A percentile compares a stretch with the other conserved stretches of the same genome.
Conservation (phyloP, 2,329 filamentous ascomycete genomes). For the Uncinocarpus reesii region DNA sequence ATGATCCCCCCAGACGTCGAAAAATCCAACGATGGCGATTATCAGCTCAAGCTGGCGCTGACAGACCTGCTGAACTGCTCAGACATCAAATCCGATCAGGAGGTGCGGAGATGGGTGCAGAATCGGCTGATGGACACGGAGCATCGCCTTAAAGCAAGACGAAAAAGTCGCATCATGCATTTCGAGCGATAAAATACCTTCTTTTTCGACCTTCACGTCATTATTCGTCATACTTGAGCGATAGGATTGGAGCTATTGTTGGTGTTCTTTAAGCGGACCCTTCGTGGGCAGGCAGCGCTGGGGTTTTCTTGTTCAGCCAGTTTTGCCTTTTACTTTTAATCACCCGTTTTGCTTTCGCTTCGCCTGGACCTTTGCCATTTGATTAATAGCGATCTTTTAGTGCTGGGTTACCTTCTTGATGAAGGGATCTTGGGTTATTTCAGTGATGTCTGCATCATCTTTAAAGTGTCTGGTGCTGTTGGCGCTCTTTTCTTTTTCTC, state of each 20-base stretch:
- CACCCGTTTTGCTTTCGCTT: neutral
- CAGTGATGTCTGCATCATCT: too few relatives aligned
- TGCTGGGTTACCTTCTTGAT: too few relatives aligned
- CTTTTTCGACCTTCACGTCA: neutral
- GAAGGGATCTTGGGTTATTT: too few relatives aligned
- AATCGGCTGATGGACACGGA: conserved; percentile 19
- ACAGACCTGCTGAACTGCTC: conserved; percentile 18
- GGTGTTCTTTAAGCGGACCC: neutral
- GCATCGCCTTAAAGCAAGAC: conserved; percentile 17
- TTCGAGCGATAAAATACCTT: conserved; percentile 1
- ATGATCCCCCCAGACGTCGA: conserved; percentile 9
- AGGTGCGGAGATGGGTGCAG: conserved; percentile 19
- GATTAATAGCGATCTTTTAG: too few relatives aligned
- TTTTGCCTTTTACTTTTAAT: neutral
- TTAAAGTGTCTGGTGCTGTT: too few relatives aligned
- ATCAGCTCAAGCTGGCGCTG: conserved; percentile 18
- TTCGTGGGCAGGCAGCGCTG: neutral
- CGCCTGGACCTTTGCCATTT: neutral
- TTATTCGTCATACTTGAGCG: neutral
- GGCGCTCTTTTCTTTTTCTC: too few relatives aligned
- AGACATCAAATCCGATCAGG: conserved; percentile 16
- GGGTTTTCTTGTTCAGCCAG: neutral
- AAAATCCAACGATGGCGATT: conserved; percentile 16
- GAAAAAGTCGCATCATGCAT: conserved; percentile 15
- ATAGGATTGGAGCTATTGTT: neutral